Conservation (phyloP, 2,329 filamentous ascomycete species). For the Sphaerulina populicola region DNA sequence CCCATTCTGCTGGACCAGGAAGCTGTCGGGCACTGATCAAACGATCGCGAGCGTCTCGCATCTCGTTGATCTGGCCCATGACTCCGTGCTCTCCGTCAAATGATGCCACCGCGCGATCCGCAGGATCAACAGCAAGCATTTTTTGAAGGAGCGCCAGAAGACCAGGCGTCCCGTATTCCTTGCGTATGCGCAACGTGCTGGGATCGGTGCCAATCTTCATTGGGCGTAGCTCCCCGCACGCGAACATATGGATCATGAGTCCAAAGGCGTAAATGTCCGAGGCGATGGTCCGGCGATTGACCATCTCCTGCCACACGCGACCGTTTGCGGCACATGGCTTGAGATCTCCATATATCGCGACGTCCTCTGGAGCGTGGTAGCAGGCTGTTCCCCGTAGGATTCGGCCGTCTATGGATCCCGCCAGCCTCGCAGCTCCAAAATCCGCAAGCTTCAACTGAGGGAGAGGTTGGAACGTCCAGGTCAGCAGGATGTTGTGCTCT, state of each 20-base stretch:
- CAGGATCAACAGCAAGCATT: constrained; percentile 13
- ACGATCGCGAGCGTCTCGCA: constrained; percentile 11
- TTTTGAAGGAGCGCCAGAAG: constrained; percentile 6
- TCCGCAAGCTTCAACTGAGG: constrained; percentile 15
- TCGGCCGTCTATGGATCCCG: not conserved
- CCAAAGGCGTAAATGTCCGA: constrained; percentile 19
- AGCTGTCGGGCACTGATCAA: not conserved
- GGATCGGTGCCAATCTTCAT: constrained; percentile 7
- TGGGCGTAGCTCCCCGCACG: not conserved
- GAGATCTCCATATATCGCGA: not conserved
- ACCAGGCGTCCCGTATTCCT: constrained; percentile 8
- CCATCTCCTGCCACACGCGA: not conserved
- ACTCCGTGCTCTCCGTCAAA: constrained; percentile 9
- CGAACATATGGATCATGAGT: constrained; percentile 17
- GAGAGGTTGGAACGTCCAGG: constrained; percentile 6
- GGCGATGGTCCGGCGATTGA: constrained; percentile 5
- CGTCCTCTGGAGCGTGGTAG: not conserved
- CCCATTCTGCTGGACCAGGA: not conserved
- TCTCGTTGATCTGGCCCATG: constrained; percentile 6
- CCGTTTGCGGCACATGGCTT: not conserved
- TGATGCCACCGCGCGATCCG: constrained; percentile 10
- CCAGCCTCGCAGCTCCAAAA: constrained; percentile 11
- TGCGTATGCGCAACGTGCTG: not conserved
- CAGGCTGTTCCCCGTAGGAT: not conserved
- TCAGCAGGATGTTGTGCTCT: constrained; percentile 14